Percentiles rank a stretch among this genome's conserved stretches.
phyloP scores from a whole-genome alignment of 2,329 filamentous ascomycete genomes.

The Podosphaera xanthii region DNA sequence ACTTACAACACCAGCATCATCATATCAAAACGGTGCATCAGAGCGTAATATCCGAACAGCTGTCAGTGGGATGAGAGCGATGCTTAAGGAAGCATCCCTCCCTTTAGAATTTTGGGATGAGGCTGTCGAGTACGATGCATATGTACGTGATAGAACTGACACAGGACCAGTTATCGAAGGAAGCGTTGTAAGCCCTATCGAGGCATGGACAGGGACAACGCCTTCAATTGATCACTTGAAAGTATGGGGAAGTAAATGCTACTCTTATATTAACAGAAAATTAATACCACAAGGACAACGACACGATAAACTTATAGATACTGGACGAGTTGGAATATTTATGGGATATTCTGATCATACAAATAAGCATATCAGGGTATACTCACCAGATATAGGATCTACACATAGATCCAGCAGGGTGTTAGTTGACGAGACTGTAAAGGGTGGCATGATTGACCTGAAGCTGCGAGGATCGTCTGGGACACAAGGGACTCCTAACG shows the following conservation, averaged over 20 bases:
- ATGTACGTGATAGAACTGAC: neutral
- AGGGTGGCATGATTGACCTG: neutral
- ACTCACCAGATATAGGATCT: neutral
- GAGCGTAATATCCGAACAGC: neutral
- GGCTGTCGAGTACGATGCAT: neutral
- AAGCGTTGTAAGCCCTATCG: neutral
- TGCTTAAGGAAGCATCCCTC: neutral
- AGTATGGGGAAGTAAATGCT: neutral
- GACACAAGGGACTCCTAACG: neutral
- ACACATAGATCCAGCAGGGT: neutral
- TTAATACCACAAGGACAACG: too few species aligned
- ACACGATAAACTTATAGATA: neutral
- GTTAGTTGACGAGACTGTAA: neutral
- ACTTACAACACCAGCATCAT: neutral
- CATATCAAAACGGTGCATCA: neutral
- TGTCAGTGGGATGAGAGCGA: neutral
- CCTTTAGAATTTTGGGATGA: slow-evolving; percentile 1
- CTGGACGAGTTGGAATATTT: neutral
- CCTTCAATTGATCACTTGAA: neutral
- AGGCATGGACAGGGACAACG: neutral
- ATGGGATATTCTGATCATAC: neutral
- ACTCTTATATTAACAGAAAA: too few species aligned
- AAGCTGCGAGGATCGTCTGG: neutral
- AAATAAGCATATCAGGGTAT: neutral
- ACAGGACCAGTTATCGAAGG: neutral